Base-by-base conservation (phyloP, 1,139 yeast genomes). In the Taiozyma sp. region DNA sequence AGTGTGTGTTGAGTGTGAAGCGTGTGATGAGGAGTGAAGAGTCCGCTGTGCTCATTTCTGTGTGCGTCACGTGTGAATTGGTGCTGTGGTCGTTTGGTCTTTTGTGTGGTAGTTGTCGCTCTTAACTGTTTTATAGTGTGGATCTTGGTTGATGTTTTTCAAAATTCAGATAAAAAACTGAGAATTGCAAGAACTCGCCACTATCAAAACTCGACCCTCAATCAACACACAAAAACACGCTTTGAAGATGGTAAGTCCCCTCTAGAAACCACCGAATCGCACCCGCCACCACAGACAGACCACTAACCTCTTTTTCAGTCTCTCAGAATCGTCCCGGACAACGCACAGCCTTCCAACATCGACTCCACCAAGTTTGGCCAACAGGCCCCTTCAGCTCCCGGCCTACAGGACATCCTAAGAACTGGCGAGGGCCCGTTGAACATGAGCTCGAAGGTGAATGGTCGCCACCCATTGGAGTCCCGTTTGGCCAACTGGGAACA, bases 391-490 rank as follows among this genome's bases (percentile, higher is more conserved):
- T 80, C 81, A 46, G 84, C 85, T 0, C 86, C 85, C 32, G 85
- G 76, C 2, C 69, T 82, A 50, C 83, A 76, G 54, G 88, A 83
- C 62, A 76, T 77, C 16, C 70, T 83, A 49, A 77, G 80, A 64
- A 70, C 77, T 2, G 77, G 75, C 47, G 77, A 79, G 56, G 87
- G 87, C 4, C 86, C 88, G 9, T 63, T 79, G 37, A 77, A 75
- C 45, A 71, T 88, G 55, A 78, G 89, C 11, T 79, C 93, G 24
- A 79, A 81, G 59, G 72, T 89, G 62, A 89, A 88, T 66, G 83
- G 84, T 62, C 83, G 88, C 66, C 99, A 93, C 68, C 98, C 98
- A 8, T 74, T 93, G 57, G 95, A 93, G 65, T 62, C 78, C 13
- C 80, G 97, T 60, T 69, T 93, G 44, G 69, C 72, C 51, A 77